Evolutionary conservation across 2,329 filamentous ascomycete species (phyloP).

Genomic region (Aphanocladium album): DNA sequence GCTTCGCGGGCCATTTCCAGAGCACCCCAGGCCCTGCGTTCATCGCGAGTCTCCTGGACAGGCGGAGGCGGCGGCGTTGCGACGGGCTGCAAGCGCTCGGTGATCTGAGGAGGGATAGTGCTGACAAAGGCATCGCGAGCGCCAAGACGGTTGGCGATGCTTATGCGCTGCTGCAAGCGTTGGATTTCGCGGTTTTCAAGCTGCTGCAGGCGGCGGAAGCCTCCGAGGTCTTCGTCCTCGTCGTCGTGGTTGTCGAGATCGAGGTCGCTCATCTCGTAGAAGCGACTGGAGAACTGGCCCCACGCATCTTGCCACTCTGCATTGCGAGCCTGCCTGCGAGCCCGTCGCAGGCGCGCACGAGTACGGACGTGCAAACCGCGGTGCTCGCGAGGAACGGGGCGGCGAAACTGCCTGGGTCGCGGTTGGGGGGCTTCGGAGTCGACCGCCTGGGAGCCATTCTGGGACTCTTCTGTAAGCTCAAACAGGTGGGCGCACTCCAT

Average conservation of each 20-base stretch:
- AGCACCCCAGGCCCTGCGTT: conserved; percentile 81
- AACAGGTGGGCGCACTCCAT: conserved; percentile 65
- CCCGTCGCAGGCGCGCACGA: conserved; percentile 51
- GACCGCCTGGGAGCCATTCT: conserved; percentile 29
- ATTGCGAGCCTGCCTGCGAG: conserved; percentile 60
- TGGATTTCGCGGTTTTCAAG: conserved; percentile 56
- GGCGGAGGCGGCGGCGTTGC: conserved; percentile 32
- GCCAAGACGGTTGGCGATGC: conserved; percentile 75
- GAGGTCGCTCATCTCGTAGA: conserved; percentile 52
- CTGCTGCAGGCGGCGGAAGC: conserved; percentile 49
- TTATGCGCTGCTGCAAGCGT: conserved; percentile 78
- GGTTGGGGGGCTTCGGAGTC: conserved; percentile 20
- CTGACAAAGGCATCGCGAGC: conserved; percentile 67
- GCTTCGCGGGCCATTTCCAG: conserved; percentile 78
- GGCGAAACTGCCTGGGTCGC: conserved; percentile 24
- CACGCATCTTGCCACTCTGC: conserved; percentile 88
- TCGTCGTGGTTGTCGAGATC: conserved; percentile 38
- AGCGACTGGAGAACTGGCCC: conserved; percentile 56
- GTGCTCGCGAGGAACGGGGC: conserved; percentile 27
- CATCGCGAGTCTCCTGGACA: conserved; percentile 66
- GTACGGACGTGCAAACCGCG: conserved; percentile 45
- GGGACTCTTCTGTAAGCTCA: conserved; percentile 28
- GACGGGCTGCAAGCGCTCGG: conserved; percentile 54
- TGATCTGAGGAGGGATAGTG: conserved; percentile 51
- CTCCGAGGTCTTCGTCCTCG: conserved; percentile 67